A percentile compares a stretch with the other conserved stretches of the same genome.
These are phyloP conservation scores for Globisporangium spiculum DNA, from an alignment of 352 stramenopile species.

Conservation along the genomic window DNA sequence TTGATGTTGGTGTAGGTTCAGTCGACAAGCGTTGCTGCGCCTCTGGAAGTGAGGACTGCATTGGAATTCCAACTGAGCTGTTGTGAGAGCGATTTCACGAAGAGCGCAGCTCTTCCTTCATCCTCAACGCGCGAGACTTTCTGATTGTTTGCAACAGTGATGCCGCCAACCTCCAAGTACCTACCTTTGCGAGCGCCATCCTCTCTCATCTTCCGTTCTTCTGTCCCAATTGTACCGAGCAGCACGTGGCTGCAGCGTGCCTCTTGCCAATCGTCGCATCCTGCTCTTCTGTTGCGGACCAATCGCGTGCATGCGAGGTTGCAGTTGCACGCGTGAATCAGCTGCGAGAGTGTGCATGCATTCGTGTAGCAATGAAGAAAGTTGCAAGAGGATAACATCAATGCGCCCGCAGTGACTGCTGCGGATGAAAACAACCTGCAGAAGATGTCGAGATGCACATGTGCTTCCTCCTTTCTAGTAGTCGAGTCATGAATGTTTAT, in stretches of 20 bases:
- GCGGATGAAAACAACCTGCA: neutral
- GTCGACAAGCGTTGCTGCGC: too few relatives aligned
- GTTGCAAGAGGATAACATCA: neutral
- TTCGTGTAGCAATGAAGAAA: neutral
- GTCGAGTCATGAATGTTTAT: too few relatives aligned
- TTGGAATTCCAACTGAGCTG: too few relatives aligned
- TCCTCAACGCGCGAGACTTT: neutral
- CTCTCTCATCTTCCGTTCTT: neutral
- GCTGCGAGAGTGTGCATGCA: neutral
- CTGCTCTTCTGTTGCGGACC: neutral
- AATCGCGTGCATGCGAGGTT: neutral
- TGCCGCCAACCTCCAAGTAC: neutral
- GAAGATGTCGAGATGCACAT: neutral
- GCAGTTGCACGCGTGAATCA: neutral
- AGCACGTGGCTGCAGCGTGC: slow-evolving; percentile 1
- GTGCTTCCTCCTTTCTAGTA: too few relatives aligned
- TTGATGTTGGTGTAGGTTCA: neutral
- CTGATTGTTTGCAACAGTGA: neutral
- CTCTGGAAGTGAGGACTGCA: too few relatives aligned
- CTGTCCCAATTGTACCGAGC: neutral
- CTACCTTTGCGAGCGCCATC: neutral
- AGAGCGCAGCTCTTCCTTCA: neutral
- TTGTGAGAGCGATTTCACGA: neutral
- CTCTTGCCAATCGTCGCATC: slow-evolving; percentile 9
- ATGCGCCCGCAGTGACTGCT: neutral